A percentile compares a stretch with the other conserved stretches of the same genome.
Evolutionary conservation across 176 grass and related monocot species (phyloP).

Genomic region (Carex pumila): DNA sequence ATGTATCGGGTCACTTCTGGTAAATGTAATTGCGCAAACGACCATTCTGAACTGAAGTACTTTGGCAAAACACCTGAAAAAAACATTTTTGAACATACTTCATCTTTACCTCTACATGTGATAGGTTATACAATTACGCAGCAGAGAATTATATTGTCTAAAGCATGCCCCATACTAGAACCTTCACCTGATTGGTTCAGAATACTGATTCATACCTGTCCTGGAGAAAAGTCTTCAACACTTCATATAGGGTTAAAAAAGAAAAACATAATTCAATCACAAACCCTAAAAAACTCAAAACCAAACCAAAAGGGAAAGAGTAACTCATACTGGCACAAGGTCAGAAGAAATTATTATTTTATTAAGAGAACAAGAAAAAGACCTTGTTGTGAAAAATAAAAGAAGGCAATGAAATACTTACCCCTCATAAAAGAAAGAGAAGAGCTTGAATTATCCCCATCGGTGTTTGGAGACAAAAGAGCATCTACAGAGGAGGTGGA

Average conservation of each 20-base stretch:
- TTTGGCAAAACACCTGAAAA: conserved; percentile 66
- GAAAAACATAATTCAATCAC: background rate
- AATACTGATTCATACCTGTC: background rate
- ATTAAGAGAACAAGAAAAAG: background rate
- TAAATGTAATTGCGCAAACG: conserved; percentile 93
- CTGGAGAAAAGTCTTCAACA: background rate
- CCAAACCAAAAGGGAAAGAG: background rate
- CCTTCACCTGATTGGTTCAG: background rate
- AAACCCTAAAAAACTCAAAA: background rate
- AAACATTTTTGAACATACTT: conserved; percentile 4
- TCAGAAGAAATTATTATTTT: background rate
- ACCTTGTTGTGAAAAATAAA: conserved; percentile 15
- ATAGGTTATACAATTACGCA: background rate
- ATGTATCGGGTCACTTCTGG: conserved; percentile 82
- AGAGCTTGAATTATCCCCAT: conserved; percentile 66
- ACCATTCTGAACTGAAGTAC: conserved; percentile 98
- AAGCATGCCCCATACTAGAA: background rate
- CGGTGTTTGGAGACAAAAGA: conserved; percentile 56
- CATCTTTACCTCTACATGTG: background rate
- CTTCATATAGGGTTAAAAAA: background rate
- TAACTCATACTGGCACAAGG: background rate
- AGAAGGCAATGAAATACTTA: conserved; percentile 18
- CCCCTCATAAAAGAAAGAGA: conserved; percentile 86
- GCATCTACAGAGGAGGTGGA: conserved; percentile 58
- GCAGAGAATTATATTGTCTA: background rate